Evolutionary conservation across 768 basidiomycete genomes (phyloP).

Genomic region (Suillus cothurnatus): DNA sequence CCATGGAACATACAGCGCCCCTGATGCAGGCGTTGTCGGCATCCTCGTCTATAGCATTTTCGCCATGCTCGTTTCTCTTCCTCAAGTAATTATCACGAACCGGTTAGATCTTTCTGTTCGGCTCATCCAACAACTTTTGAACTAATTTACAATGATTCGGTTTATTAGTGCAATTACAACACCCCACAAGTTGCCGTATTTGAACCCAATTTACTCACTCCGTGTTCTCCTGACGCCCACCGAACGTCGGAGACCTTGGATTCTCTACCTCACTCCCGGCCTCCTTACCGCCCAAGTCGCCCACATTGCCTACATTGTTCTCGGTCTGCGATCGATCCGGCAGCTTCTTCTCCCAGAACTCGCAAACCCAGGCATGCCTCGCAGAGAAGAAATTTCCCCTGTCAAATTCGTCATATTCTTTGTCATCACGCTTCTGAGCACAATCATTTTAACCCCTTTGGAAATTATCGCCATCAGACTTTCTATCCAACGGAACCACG

Average conservation of each 20-base stretch:
- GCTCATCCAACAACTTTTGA: not conserved
- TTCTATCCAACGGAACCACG: slow-evolving; percentile 84
- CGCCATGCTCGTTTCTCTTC: slow-evolving; percentile 66
- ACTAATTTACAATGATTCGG: slow-evolving; percentile 1
- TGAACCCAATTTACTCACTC: slow-evolving; percentile 57
- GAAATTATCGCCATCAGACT: slow-evolving; percentile 81
- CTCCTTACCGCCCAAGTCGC: slow-evolving; percentile 46
- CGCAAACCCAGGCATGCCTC: slow-evolving; percentile 32
- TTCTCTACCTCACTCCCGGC: slow-evolving; percentile 78
- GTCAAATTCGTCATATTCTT: slow-evolving; percentile 59
- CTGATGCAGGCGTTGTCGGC: slow-evolving; percentile 60
- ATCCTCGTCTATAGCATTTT: slow-evolving; percentile 65
- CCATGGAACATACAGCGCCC: slow-evolving; percentile 67
- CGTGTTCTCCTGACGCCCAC: slow-evolving; percentile 80
- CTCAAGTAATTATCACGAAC: slow-evolving; percentile 75
- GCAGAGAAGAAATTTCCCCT: slow-evolving; percentile 46
- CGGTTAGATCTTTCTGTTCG: slow-evolving; percentile 48
- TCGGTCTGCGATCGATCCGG: slow-evolving; percentile 45
- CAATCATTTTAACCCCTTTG: slow-evolving; percentile 65
- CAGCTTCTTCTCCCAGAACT: slow-evolving; percentile 62
- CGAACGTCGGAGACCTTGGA: slow-evolving; percentile 78
- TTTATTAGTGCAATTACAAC: slow-evolving; percentile 74
- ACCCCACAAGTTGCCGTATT: slow-evolving; percentile 72
- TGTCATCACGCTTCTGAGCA: slow-evolving; percentile 55
- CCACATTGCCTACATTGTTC: slow-evolving; percentile 47